A percentile compares a stretch with the other conserved stretches of the same genome.
These are phyloP conservation scores for Nadsonia commutata DNA, from an alignment of 1,139 yeast genomes.

Conservation along the genomic window DNA sequence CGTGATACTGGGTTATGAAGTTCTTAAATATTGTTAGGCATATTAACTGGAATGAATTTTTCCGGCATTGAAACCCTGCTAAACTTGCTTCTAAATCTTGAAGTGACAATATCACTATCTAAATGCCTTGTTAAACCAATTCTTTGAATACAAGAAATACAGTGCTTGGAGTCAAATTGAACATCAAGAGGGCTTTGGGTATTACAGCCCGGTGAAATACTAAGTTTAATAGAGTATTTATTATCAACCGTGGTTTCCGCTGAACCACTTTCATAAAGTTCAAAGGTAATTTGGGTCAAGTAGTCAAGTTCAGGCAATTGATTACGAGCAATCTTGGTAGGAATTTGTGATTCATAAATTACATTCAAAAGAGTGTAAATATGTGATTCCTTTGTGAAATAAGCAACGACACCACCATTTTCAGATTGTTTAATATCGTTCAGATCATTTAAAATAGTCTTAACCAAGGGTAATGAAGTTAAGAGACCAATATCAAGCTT, in stretches of 20 bases:
- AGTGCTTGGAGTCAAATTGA: constrained; percentile 89
- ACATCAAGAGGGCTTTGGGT: constrained; percentile 96
- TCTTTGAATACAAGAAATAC: constrained; percentile 89
- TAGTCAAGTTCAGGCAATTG: constrained; percentile 95
- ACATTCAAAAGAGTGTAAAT: constrained; percentile 86
- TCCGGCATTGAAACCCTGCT: constrained; percentile 82
- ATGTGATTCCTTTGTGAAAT: constrained; percentile 94
- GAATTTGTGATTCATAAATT: constrained; percentile 84
- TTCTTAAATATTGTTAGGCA: constrained; percentile 5
- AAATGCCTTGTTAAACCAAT: constrained; percentile 81
- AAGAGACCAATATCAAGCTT: constrained; percentile 89
- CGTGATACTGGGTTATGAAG: too few relatives aligned
- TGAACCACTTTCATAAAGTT: constrained; percentile 58
- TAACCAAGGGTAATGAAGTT: constrained; percentile 88
- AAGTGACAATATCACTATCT: constrained; percentile 81
- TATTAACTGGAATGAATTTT: constrained; percentile 25
- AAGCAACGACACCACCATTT: constrained; percentile 61
- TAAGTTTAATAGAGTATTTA: constrained; percentile 74
- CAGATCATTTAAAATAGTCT: constrained; percentile 70
- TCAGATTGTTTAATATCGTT: constrained; percentile 66
- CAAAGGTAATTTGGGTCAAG: constrained; percentile 87
- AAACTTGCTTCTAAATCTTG: constrained; percentile 68
- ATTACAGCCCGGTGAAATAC: constrained; percentile 94
- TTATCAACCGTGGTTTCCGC: constrained; percentile 54
- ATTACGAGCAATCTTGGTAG: constrained; percentile 86